phyloP scores from a whole-genome alignment of 495 filamentous ascomycete genomes.

The Umbilicaria muhlenbergii region DNA sequence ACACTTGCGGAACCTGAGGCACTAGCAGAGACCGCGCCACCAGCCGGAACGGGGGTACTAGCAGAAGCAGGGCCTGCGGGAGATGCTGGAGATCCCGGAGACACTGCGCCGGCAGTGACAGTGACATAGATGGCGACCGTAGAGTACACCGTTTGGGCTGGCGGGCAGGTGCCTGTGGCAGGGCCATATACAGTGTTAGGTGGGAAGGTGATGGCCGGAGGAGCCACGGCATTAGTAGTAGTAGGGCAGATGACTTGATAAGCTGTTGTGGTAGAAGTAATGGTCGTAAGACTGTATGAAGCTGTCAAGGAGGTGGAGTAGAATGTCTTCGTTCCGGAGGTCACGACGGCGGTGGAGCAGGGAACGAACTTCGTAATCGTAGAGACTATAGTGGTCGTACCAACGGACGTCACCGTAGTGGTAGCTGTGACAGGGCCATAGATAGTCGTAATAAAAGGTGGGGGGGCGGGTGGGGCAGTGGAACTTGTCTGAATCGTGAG shows the following conservation, averaged over 20 bases:
- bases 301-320: conserved; percentile 20
- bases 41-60: no score
- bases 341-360: conserved; percentile 19
- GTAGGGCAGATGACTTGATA: conserved; percentile 11
- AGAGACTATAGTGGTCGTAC: conserved; percentile 4
- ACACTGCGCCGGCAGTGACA: conserved; percentile 8
- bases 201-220: conserved; percentile 1
- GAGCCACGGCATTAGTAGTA: background rate
- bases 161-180: conserved; percentile 3
- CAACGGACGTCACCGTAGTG: background rate
- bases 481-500: no score
- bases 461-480: no score
- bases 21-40: background rate
- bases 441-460: no score
- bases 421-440: no score
- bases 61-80: no score
- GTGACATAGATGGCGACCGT: conserved; percentile 27
- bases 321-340: conserved; percentile 11
- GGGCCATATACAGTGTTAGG: conserved; percentile 9
- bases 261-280: conserved; percentile 8
- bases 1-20: no score
- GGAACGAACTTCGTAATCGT: conserved; percentile 18
- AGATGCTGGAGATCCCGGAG: background rate
- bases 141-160: conserved; percentile 2
- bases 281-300: conserved; percentile 12